These are phyloP conservation scores for Cladosporium sp. DNA, from an alignment of 2,329 filamentous ascomycete genomes.

Conservation along the genomic window DNA sequence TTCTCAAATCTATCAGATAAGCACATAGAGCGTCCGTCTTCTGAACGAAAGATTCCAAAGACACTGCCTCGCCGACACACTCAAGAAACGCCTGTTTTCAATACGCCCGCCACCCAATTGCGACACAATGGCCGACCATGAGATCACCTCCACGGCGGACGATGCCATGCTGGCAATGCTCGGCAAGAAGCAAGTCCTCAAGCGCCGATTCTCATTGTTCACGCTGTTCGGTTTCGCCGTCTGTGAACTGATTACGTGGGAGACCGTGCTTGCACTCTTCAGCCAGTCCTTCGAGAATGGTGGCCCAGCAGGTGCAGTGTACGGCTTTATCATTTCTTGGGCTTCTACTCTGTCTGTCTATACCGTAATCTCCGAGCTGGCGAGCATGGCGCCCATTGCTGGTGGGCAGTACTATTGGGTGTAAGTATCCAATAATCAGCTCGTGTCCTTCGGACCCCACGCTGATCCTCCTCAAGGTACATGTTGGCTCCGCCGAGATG, in stretches of 20 bases:
- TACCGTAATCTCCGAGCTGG: constrained; percentile 42
- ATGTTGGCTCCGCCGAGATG: constrained; percentile 38
- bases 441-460: neutral
- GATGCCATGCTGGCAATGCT: constrained; percentile 35
- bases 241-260: constrained; percentile 42
- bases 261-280: constrained; percentile 41
- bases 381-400: constrained; percentile 42
- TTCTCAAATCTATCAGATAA: constrained; percentile 29
- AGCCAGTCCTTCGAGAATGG: constrained; percentile 39
- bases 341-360: constrained; percentile 43
- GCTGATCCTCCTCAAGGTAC: constrained; percentile 19
- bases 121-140: constrained; percentile 2
- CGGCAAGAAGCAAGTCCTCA: constrained; percentile 42
- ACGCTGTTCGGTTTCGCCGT: constrained; percentile 41
- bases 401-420: constrained; percentile 44
- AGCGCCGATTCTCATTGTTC: constrained; percentile 38
- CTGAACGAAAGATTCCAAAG: neutral
- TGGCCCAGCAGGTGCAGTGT: constrained; percentile 44
- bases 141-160: constrained; percentile 22
- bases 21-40: neutral
- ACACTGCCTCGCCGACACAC: neutral
- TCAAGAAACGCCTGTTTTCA: neutral
- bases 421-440: neutral
- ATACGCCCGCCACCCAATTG: neutral
- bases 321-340: constrained; percentile 49